Evolutionary conservation across 1,284 basidiomycete genomes (phyloP).

Genomic region (Phellinidium pouzarii): DNA sequence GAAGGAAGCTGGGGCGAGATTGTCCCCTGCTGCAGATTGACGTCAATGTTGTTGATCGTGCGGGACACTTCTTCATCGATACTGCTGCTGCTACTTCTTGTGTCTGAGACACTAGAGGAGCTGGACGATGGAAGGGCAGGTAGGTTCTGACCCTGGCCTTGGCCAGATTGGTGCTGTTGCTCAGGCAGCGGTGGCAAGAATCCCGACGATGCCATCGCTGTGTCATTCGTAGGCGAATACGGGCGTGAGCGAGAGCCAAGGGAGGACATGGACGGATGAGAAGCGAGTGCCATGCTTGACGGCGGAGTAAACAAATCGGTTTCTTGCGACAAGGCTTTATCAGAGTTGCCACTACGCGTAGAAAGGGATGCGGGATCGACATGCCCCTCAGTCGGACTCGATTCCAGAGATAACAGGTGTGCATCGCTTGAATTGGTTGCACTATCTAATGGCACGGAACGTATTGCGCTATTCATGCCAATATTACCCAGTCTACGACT

Average conservation of each 20-base stretch:
- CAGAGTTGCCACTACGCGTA: constrained; percentile 5
- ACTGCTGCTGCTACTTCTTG: constrained; percentile 33
- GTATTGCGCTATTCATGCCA: constrained; percentile 2
- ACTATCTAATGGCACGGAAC: constrained; percentile 5
- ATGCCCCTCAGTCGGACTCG: constrained; percentile 17
- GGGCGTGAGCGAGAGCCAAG: constrained; percentile 26
- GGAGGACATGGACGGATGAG: constrained; percentile 28
- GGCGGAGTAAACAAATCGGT: constrained; percentile 4
- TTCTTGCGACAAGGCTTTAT: constrained; percentile 10
- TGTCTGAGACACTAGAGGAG: constrained; percentile 33
- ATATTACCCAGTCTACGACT: constrained; percentile 5
- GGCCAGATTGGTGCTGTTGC: constrained; percentile 8
- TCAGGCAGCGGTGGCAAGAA: constrained; percentile 8
- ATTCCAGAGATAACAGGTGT: constrained; percentile 16
- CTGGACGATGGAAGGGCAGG: constrained; percentile 30
- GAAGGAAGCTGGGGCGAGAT: constrained; percentile 41
- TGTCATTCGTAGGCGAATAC: constrained; percentile 27
- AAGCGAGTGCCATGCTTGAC: constrained; percentile 23
- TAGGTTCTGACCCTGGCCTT: constrained; percentile 2
- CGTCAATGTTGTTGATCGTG: constrained; percentile 39
- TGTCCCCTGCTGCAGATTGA: constrained; percentile 44
- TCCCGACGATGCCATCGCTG: constrained; percentile 1
- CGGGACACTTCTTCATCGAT: constrained; percentile 37
- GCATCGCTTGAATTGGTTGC: constrained; percentile 8
- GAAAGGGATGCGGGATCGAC: constrained; percentile 14